phyloP scores from a whole-genome alignment of 2,329 filamentous ascomycete species.

The Fusarium ramigenum region DNA sequence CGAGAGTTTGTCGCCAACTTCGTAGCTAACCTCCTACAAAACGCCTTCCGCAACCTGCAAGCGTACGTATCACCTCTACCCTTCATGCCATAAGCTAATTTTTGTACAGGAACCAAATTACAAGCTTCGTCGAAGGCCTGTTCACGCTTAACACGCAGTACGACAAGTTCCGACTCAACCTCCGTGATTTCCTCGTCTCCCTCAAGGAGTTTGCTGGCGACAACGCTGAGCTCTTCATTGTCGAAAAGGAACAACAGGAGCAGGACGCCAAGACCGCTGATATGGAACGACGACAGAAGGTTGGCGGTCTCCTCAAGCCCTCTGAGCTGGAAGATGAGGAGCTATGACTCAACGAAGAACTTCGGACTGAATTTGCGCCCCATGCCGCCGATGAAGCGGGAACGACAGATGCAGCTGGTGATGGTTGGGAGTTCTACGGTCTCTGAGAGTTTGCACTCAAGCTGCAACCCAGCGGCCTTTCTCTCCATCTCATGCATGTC shows the following conservation, averaged over 20 bases:
- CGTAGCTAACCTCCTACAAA: constrained; percentile 83
- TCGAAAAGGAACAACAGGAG: constrained; percentile 93
- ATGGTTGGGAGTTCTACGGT: constrained; percentile 75
- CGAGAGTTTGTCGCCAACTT: constrained; percentile 90
- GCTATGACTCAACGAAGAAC: constrained; percentile 82
- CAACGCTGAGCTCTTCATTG: constrained; percentile 91
- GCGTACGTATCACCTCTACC: constrained; percentile 65
- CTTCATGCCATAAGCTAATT: constrained; percentile 47
- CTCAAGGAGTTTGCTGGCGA: constrained; percentile 97
- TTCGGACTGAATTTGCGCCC: constrained; percentile 68
- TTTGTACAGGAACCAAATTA: constrained; percentile 77
- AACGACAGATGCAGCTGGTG: constrained; percentile 47
- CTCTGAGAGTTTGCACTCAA: constrained; percentile 51
- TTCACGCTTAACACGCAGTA: constrained; percentile 90
- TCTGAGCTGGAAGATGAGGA: constrained; percentile 95
- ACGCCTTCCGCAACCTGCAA: constrained; percentile 93
- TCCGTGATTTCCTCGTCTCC: constrained; percentile 97
- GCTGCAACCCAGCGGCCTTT: not conserved
- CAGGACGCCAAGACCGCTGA: constrained; percentile 87
- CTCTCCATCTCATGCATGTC: not conserved
- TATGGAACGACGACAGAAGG: constrained; percentile 90
- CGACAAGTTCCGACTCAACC: constrained; percentile 92
- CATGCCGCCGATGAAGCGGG: constrained; percentile 42
- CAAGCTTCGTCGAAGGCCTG: constrained; percentile 87
- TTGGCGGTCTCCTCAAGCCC: constrained; percentile 94